A percentile compares a stretch with the other conserved stretches of the same genome.
Conservation (phyloP, 23 red algal species). For the Pyropia haitanensis region DNA sequence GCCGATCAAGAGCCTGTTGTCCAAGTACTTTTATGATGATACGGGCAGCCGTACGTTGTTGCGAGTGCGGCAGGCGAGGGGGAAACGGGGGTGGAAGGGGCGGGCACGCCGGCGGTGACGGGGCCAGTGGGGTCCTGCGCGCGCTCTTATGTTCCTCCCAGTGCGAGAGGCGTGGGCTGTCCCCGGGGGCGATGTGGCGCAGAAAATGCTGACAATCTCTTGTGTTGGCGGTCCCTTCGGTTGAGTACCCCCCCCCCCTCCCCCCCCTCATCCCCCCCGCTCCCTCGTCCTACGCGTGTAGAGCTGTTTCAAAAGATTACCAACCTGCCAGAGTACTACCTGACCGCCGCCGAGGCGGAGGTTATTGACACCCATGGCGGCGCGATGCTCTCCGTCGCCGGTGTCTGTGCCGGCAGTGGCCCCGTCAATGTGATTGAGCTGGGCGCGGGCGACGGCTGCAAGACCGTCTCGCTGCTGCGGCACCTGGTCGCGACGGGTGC, state of each 20-base stretch:
- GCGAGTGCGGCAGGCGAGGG: background rate
- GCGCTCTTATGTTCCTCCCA: background rate
- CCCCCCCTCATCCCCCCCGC: background rate
- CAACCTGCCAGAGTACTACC: conserved; percentile 77
- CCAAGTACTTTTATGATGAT: conserved; percentile 90
- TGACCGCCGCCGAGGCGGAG: conserved; percentile 63
- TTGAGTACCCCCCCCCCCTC: background rate
- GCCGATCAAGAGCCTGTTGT: conserved; percentile 22
- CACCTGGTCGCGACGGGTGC: conserved; percentile 22
- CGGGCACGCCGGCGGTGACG: background rate
- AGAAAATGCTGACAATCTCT: background rate
- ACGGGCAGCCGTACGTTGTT: conserved; percentile 57
- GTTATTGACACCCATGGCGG: conserved; percentile 46
- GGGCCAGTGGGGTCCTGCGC: background rate
- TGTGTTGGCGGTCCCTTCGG: too few species aligned
- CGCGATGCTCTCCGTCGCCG: conserved; percentile 21
- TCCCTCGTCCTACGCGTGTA: background rate
- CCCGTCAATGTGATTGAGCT: conserved; percentile 88
- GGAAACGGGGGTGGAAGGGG: too few species aligned
- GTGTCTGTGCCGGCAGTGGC: background rate
- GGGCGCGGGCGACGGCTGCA: conserved; percentile 90
- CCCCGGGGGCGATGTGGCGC: background rate
- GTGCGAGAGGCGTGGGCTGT: background rate
- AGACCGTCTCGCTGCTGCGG: conserved; percentile 58
- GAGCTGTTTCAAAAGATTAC: conserved; percentile 70